These are phyloP conservation scores for Aspergillus intermedius DNA, from an alignment of 2,329 filamentous ascomycete genomes.

Conservation along the genomic window DNA sequence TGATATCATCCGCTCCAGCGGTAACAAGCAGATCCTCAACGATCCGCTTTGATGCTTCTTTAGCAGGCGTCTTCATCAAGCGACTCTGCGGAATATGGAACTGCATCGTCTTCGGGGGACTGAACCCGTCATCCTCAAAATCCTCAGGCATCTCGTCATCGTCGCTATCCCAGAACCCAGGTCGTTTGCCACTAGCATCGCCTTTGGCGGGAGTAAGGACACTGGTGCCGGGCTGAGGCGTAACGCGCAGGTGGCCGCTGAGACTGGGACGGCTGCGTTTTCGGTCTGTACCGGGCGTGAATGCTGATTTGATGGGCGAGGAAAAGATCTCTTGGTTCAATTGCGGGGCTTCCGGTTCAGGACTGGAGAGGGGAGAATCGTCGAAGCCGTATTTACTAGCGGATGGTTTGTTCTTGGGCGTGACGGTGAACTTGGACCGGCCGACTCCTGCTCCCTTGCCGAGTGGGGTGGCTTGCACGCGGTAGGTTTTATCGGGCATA, in stretches of 20 bases:
- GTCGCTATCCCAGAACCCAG: conserved; percentile 63
- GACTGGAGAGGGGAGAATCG: conserved; percentile 60
- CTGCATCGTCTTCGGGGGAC: conserved; percentile 71
- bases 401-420: conserved; percentile 22
- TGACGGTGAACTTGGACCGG: conserved; percentile 27
- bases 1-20: conserved; percentile 38
- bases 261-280: conserved; percentile 30
- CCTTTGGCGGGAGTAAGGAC: conserved; percentile 66
- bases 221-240: conserved; percentile 69
- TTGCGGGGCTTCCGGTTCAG: conserved; percentile 73
- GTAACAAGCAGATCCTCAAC: conserved; percentile 43
- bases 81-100: conserved; percentile 47
- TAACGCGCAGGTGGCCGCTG: conserved; percentile 33
- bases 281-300: conserved; percentile 36
- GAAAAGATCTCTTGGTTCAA: conserved; percentile 80
- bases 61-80: conserved; percentile 44
- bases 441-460: conserved; percentile 40
- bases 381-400: conserved; percentile 22
- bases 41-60: conserved; percentile 45
- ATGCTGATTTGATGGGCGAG: conserved; percentile 54
- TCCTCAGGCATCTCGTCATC: conserved; percentile 55
- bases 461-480: conserved; percentile 84
- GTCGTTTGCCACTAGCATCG: conserved; percentile 26
- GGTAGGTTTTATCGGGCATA: conserved; percentile 92
- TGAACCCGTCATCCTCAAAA: conserved; percentile 61